Evolutionary conservation across 345 rosid genomes (phyloP), one percentile per base, ranked within the genome.

Genomic region (Citrus inodora): DNA sequence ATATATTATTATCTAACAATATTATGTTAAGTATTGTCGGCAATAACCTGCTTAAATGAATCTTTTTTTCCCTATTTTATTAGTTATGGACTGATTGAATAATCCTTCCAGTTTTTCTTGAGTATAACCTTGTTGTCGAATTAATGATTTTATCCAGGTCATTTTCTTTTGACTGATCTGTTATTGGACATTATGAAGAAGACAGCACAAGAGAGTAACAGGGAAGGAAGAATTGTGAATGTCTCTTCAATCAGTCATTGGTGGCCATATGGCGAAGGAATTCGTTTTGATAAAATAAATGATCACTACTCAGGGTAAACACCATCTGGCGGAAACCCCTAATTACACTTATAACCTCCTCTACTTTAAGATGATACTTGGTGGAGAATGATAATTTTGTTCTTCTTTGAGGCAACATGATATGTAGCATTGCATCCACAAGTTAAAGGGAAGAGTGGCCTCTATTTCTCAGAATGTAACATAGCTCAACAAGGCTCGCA

Each of bases 101-200:
- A 16, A 21, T 48, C 30, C 7, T 73, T 73, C 42, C 1, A 13
- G 17, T 35, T 61, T 38, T 27, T 62, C 62, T n/a, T 74, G 16
- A 7, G 30, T 25, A 25, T 66, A 59, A 76, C 37, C 59, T 51
- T 55, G 22, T 51, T 74, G 69, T 30, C 4, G n/a, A 70, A 76
- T 64, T 42, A 42, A 42, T 10, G 4, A 22, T 78, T 74, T 51
- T 70, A 25, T 71, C 64, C 90, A 89, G 96, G 96, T 70, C 96
- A 93, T 86, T 93, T 93, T 85, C 92, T 92, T 71, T 67, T 92
- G 83, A 88, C 96, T 7, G 86, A 83, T 46, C 94, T 89, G 73
- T 83, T 92, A 76, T 78, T 92, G 90, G 94, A 89, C 11, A 89
- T 75, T 0, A 92, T 93, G 96, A 93, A 88, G 88, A 88, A 89